A percentile compares a stretch with the other conserved stretches of the same genome.
phyloP scores from a whole-genome alignment of 2,329 filamentous ascomycete species.

The Chaetomiaceae sp. region DNA sequence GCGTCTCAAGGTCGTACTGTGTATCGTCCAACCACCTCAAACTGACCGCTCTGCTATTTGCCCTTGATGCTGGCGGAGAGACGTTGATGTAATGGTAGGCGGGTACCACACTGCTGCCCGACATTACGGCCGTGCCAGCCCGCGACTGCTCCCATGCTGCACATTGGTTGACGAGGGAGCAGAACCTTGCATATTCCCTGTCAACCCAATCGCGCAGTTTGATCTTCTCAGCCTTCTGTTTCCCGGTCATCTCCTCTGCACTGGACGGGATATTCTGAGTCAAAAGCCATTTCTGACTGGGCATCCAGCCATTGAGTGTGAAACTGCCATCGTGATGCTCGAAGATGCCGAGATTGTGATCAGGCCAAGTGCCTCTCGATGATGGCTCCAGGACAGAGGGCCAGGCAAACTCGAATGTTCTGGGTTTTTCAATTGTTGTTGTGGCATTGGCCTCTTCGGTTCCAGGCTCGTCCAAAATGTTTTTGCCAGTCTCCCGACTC shows the following conservation, averaged over 20 bases:
- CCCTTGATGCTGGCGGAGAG: constrained; percentile 23
- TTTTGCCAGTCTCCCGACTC: neutral
- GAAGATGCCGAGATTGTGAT: constrained; percentile 33
- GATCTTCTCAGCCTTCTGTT: constrained; percentile 21
- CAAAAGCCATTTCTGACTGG: constrained; percentile 36
- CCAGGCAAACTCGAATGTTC: constrained; percentile 19
- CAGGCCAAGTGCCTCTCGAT: constrained; percentile 30
- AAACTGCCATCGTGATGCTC: constrained; percentile 37
- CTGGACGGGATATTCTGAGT: constrained; percentile 32
- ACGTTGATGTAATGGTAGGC: constrained; percentile 40
- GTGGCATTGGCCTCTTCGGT: neutral
- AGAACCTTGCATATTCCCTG: constrained; percentile 30
- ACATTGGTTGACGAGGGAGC: constrained; percentile 37
- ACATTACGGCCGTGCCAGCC: constrained; percentile 33
- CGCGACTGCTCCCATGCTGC: constrained; percentile 44
- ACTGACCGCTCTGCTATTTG: constrained; percentile 27
- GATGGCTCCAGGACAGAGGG: constrained; percentile 9
- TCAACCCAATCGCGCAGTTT: constrained; percentile 28
- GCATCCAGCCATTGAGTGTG: constrained; percentile 42
- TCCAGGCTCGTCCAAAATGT: neutral
- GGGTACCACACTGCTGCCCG: constrained; percentile 33
- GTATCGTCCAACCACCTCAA: constrained; percentile 37
- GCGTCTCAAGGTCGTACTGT: constrained; percentile 38
- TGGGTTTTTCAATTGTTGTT: neutral
- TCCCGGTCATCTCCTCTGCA: constrained; percentile 32